Percentiles rank a stretch among this genome's conserved stretches.
These are phyloP conservation scores for Noccaea bulbosa DNA, from an alignment of 345 rosid species.

Conservation along the genomic window DNA sequence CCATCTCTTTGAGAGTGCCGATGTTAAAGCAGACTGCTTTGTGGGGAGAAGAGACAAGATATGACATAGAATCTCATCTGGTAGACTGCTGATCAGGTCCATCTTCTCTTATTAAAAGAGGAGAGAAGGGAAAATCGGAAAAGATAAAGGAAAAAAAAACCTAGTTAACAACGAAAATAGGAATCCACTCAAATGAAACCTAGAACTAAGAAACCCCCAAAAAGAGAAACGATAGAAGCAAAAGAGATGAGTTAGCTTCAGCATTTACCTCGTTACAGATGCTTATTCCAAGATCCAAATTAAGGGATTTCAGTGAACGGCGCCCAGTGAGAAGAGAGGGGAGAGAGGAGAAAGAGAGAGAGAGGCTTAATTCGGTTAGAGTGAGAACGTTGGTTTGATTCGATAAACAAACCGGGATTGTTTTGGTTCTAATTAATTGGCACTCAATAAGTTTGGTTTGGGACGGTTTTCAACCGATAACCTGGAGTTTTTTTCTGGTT, in stretches of 20 bases:
- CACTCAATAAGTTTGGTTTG: too few relatives aligned
- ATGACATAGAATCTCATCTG: neutral
- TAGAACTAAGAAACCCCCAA: too few relatives aligned
- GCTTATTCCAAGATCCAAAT: neutral
- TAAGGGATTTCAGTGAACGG: neutral
- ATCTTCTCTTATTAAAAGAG: conserved; percentile 3
- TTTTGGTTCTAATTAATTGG: too few relatives aligned
- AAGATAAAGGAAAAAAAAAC: neutral
- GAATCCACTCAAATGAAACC: neutral
- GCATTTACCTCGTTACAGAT: neutral
- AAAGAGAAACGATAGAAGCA: too few relatives aligned
- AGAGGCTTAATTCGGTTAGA: too few relatives aligned
- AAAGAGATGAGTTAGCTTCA: too few relatives aligned
- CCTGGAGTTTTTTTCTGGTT: too few relatives aligned
- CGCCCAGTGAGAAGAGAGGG: neutral
- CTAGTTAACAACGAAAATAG: neutral
- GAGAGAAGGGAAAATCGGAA: neutral
- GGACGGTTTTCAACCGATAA: too few relatives aligned
- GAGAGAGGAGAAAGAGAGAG: neutral
- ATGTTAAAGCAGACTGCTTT: conserved; percentile 8
- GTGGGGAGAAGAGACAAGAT: neutral
- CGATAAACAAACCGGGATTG: too few relatives aligned
- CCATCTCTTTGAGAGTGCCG: conserved; percentile 8
- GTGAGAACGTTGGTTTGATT: too few relatives aligned
- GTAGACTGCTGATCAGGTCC: neutral